Percentiles rank a stretch among this genome's conserved stretches.
phyloP scores from a whole-genome alignment of 192 early-diverging fungal species.

The Dissophora globulifera region DNA sequence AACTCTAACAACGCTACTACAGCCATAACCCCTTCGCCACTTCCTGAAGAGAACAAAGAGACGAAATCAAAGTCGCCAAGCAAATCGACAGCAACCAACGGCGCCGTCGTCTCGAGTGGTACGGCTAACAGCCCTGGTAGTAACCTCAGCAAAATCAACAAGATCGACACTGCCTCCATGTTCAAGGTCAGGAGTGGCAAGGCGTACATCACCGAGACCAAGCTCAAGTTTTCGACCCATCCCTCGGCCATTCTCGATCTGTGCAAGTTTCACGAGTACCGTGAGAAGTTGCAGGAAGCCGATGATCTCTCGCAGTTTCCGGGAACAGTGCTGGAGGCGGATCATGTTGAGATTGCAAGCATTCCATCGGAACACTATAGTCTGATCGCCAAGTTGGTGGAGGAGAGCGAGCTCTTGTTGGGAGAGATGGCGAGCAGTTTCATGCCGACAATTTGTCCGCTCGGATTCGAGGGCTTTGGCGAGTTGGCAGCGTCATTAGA shows the following conservation, averaged over 20 bases:
- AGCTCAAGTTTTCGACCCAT: constrained; percentile 40
- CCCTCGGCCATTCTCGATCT: constrained; percentile 39
- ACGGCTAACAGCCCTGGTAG: background rate
- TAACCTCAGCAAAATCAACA: constrained; percentile 28
- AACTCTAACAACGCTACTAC: no score
- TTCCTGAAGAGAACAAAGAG: constrained; percentile 1
- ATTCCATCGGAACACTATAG: constrained; percentile 31
- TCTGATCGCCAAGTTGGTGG: constrained; percentile 39
- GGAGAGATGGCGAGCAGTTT: constrained; percentile 14
- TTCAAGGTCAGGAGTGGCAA: constrained; percentile 47
- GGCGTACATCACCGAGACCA: constrained; percentile 39
- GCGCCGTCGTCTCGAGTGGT: background rate
- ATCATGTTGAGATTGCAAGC: constrained; percentile 29
- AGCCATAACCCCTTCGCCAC: background rate
- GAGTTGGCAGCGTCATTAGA: background rate
- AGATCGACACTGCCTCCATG: constrained; percentile 40
- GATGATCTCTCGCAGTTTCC: constrained; percentile 4
- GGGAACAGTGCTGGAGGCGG: constrained; percentile 1
- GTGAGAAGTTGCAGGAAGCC: constrained; percentile 23
- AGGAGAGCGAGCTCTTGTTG: constrained; percentile 31
- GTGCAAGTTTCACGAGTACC: constrained; percentile 41
- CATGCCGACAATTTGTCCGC: constrained; percentile 31
- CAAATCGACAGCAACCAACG: background rate
- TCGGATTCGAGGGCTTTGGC: constrained; percentile 28
- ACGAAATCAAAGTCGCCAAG: constrained; percentile 6